Conservation (phyloP, 345 rosid species). For the Firmiana major region DNA sequence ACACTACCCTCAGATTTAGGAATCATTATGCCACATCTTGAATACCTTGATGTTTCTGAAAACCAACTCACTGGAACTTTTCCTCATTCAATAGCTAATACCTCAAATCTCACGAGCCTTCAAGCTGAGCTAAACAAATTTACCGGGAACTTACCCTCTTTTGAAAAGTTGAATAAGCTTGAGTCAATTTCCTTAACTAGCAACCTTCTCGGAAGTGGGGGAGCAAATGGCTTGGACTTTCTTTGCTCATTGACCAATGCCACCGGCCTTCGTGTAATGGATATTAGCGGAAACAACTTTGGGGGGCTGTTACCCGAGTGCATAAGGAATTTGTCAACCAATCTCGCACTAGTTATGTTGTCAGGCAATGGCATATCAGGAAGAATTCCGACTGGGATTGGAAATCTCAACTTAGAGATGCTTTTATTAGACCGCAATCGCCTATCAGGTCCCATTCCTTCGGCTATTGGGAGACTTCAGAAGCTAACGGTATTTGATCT, state of each 20-base stretch:
- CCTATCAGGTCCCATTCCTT: slow-evolving; percentile 16
- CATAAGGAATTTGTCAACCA: not conserved
- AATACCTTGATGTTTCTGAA: not conserved
- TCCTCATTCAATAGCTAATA: too few relatives aligned
- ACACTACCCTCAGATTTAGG: not conserved
- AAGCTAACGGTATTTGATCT: not conserved
- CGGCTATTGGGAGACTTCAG: slow-evolving; percentile 14
- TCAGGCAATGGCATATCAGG: not conserved
- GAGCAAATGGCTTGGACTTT: not conserved
- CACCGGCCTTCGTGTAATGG: too few relatives aligned
- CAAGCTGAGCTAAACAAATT: not conserved
- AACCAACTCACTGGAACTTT: too few relatives aligned
- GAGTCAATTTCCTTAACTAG: too few relatives aligned
- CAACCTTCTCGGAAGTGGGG: not conserved
- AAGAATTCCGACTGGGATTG: slow-evolving; percentile 13
- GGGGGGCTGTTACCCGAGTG: not conserved
- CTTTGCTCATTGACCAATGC: not conserved
- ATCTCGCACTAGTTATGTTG: not conserved
- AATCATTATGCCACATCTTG: not conserved
- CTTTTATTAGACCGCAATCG: too few relatives aligned
- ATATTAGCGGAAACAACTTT: not conserved
- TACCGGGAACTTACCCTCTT: not conserved
- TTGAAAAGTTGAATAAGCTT: not conserved
- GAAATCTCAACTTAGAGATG: slow-evolving; percentile 5
- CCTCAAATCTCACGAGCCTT: not conserved